These are phyloP conservation scores for Stagonosporopsis chrysanthemi DNA, from an alignment of 2,329 filamentous ascomycete species.

Conservation along the genomic window DNA sequence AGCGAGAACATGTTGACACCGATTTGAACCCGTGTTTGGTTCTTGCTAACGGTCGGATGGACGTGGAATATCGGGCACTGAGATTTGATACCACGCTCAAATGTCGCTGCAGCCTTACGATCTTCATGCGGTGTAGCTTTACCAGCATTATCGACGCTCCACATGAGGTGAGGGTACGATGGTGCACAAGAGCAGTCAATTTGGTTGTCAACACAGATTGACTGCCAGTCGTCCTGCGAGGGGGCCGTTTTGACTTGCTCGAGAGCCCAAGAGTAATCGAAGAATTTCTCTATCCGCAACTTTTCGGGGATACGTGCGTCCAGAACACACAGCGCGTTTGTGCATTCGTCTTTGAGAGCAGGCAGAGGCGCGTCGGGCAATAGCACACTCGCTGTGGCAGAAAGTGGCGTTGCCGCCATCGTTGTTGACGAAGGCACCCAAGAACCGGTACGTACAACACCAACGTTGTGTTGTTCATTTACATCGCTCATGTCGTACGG, in stretches of 20 bases:
- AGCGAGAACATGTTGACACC: slow-evolving; percentile 53
- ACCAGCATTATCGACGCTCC: slow-evolving; percentile 33
- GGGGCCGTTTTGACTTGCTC: slow-evolving; percentile 28
- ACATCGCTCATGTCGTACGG: slow-evolving; percentile 33
- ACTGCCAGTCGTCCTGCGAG: slow-evolving; percentile 33
- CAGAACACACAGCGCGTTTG: slow-evolving; percentile 27
- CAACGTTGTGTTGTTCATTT: background rate
- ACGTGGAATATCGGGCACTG: slow-evolving; percentile 47
- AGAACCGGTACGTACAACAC: slow-evolving; percentile 11
- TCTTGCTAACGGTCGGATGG: slow-evolving; percentile 23
- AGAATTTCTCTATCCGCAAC: slow-evolving; percentile 11
- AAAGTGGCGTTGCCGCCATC: slow-evolving; percentile 7
- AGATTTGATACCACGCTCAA: slow-evolving; percentile 60
- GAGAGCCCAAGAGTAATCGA: slow-evolving; percentile 33
- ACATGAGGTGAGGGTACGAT: slow-evolving; percentile 30
- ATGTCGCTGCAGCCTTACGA: slow-evolving; percentile 58
- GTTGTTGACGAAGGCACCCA: slow-evolving; percentile 21
- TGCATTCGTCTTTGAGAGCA: slow-evolving; percentile 21
- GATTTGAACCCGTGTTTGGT: slow-evolving; percentile 49
- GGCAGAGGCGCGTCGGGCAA: background rate
- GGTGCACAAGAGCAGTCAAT: slow-evolving; percentile 39
- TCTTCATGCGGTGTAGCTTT: slow-evolving; percentile 40
- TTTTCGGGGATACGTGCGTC: slow-evolving; percentile 24
- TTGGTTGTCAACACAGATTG: background rate
- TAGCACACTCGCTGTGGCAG: slow-evolving; percentile 14